These are phyloP conservation scores for Pseudopyricularia javanii DNA, from an alignment of 2,329 filamentous ascomycete genomes.

Conservation along the genomic window DNA sequence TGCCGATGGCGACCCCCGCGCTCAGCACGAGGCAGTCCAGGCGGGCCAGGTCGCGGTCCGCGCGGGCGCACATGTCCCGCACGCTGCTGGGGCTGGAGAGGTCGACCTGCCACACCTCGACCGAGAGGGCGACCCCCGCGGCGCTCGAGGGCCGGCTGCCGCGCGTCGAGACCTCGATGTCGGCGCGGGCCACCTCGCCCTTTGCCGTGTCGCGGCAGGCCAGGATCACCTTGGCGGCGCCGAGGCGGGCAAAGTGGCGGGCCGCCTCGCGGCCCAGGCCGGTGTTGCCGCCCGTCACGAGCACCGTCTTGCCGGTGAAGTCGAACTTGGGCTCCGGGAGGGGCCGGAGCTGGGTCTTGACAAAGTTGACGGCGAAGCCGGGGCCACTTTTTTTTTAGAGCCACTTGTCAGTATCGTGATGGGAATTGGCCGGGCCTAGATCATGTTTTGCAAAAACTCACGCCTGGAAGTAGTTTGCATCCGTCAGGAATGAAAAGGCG, in stretches of 20 bases:
- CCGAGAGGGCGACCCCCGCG: slow-evolving; percentile 6
- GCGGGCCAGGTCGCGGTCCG: slow-evolving; percentile 18
- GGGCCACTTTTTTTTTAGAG: slow-evolving; percentile 3
- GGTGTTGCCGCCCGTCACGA: slow-evolving; percentile 25
- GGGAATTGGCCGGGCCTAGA: no score
- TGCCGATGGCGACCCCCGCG: slow-evolving; percentile 18
- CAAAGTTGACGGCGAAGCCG: slow-evolving; percentile 5
- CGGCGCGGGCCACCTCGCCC: slow-evolving; percentile 23
- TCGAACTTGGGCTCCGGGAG: slow-evolving; percentile 10
- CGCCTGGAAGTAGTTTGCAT: slow-evolving; percentile 6
- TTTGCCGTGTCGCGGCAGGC: slow-evolving; percentile 21
- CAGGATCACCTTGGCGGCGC: slow-evolving; percentile 23
- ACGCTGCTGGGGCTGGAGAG: slow-evolving; percentile 32
- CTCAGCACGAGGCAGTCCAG: slow-evolving; percentile 30
- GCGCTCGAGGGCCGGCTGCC: slow-evolving; percentile 2
- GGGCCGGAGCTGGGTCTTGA: slow-evolving; percentile 9
- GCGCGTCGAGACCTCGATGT: slow-evolving; percentile 18
- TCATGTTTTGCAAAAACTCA: no score
- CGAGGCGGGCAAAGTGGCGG: slow-evolving; percentile 21
- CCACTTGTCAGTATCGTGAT: no score
- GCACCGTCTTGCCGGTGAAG: slow-evolving; percentile 15
- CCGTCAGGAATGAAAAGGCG: slow-evolving; percentile 4
- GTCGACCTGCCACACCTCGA: slow-evolving; percentile 39
- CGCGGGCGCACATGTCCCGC: slow-evolving; percentile 22
- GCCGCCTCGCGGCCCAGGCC: slow-evolving; percentile 25